Base-by-base conservation (phyloP, 495 filamentous ascomycete genomes). In the Coniosporium apollinis region DNA sequence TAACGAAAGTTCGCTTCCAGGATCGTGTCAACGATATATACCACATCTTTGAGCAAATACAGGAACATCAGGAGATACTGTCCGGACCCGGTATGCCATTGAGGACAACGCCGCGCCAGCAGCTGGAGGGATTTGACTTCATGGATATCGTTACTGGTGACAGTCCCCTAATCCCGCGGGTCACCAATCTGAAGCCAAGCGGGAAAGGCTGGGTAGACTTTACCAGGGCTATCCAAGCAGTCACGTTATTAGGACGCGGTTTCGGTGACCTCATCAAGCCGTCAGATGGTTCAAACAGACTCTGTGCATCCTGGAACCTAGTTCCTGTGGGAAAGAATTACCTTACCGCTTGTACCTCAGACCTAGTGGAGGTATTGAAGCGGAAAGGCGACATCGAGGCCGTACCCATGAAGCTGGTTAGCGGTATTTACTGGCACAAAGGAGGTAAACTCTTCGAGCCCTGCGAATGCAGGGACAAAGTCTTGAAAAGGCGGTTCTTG, bases 131-230 rank as follows among this genome's bases (percentile, higher is more conserved):
- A 1, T 58, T 46, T 44, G 53, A 55, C 19, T 59, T 62, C 39
- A 41, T 34, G 15, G 54, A 60, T 26, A 22, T 59, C 6, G 46
- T 42, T 3, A 37, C 34, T 0, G 41, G 43, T 16, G 30, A 46
- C 3, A 45, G 53, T 38, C 53, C 44, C 5, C 18, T 53, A 19
- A 26, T 22, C 26, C 49, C 51, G 17, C 44, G 50, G 2, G 42
- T 47, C 3, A 39, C 48, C 1, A 51, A 34, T 0, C 35, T 65
- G 1, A 19, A 37, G 13, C 10, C 45, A 3, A 39, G 33, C 15
- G 54, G 52, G 8, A 38, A 33, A 17, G 49, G 52, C 0, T 63
- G 60, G 60, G 46, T 57, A 20, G 52, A 57, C 30, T 52, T 59
- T 13, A 46, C 44, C 1, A 33, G 52, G 13, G 38, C 49, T 5